These are phyloP conservation scores for Hamamelis virginiana DNA, from an alignment of 164 flowering plant species.

Conservation along the genomic window DNA sequence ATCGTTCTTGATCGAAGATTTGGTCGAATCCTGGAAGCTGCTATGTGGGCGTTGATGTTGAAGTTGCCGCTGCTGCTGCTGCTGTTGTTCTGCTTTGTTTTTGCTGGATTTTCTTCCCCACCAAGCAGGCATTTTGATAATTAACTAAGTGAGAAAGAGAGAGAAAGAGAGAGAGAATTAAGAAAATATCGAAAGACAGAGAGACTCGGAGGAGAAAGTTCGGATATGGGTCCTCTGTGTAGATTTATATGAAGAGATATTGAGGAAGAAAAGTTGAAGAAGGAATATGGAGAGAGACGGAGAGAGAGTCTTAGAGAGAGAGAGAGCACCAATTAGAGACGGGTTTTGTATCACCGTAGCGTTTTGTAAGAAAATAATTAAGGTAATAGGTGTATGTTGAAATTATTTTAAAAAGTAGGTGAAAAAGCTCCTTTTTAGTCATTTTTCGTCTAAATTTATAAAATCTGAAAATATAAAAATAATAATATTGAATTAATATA, in stretches of 20 bases:
- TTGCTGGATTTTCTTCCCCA: slow-evolving; percentile 52
- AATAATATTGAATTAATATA: no score
- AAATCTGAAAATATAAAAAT: no score
- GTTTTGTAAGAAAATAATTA: no score
- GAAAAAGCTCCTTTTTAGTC: no score
- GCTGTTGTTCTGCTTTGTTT: slow-evolving; percentile 28
- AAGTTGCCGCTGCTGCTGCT: slow-evolving; percentile 7
- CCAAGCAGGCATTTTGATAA: slow-evolving; percentile 54
- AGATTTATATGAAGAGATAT: neutral
- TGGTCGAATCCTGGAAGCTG: neutral
- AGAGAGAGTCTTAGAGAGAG: slow-evolving; percentile 1
- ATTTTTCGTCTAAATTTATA: no score
- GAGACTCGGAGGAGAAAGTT: neutral
- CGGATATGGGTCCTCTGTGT: neutral
- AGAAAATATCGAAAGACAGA: neutral
- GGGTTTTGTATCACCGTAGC: no score
- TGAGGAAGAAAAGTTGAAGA: slow-evolving; percentile 9
- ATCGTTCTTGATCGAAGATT: slow-evolving; percentile 17
- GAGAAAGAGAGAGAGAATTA: neutral
- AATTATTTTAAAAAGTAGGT: no score
- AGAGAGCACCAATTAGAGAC: no score
- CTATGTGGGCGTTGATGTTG: neutral
- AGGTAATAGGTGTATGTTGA: no score
- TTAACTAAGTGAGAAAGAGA: neutral
- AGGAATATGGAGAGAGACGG: neutral